Evolutionary conservation across 768 basidiomycete species (phyloP).

Genomic region (Termitomyces sp.): DNA sequence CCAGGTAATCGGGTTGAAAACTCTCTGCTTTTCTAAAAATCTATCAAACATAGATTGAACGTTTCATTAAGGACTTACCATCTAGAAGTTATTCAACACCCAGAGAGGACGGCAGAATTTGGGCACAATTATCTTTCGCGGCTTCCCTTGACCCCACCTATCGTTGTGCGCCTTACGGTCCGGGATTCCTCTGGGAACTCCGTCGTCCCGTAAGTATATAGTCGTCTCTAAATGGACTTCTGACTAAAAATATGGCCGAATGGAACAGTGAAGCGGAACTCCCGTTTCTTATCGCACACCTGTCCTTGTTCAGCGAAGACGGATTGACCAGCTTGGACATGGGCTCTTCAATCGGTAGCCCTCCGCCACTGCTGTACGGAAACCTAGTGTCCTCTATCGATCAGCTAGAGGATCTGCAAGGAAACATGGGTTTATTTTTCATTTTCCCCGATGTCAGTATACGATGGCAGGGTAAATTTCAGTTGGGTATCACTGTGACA

Average conservation of each 20-base stretch:
- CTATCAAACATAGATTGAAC: conserved; percentile 12
- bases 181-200: conserved; percentile 65
- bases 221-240: conserved; percentile 3
- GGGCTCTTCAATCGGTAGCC: conserved; percentile 48
- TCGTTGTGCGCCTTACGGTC: conserved; percentile 75
- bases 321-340: conserved; percentile 59
- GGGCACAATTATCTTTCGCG: conserved; percentile 69
- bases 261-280: conserved; percentile 72
- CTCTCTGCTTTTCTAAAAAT: background rate
- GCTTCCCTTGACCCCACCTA: conserved; percentile 77
- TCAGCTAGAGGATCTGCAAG: conserved; percentile 73
- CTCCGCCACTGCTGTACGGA: conserved; percentile 70
- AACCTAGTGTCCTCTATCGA: conserved; percentile 81
- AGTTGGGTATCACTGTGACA: conserved; percentile 67
- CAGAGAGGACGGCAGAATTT: conserved; percentile 77
- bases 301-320: conserved; percentile 69
- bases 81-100: conserved; percentile 83
- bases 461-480: conserved; percentile 69
- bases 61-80: conserved; percentile 54
- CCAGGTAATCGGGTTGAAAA: conserved; percentile 35
- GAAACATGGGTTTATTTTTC: conserved; percentile 79
- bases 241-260: conserved; percentile 9
- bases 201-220: conserved; percentile 67
- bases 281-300: conserved; percentile 81
- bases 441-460: conserved; percentile 90